These are phyloP conservation scores for Raphanus sativus DNA, from an alignment of 345 rosid genomes.

Conservation along the genomic window DNA sequence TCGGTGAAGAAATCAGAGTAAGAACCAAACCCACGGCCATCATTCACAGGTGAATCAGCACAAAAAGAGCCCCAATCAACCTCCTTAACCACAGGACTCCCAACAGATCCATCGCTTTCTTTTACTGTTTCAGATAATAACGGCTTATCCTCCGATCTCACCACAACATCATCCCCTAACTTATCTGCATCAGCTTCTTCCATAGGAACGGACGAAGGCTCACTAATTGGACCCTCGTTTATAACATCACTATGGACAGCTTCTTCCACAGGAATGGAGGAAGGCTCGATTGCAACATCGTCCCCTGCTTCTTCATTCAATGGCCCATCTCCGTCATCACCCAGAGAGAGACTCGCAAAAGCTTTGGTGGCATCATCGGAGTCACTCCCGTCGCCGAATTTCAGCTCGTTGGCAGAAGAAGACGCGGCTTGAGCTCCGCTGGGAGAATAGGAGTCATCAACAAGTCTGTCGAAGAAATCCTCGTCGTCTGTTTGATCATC, in stretches of 20 bases:
- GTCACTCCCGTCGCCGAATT: conserved; percentile 43
- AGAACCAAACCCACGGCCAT: conserved; percentile 60
- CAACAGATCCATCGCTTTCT: conserved; percentile 40
- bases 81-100: conserved; percentile 64
- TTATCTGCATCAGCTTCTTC: conserved; percentile 26
- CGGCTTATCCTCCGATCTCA: conserved; percentile 27
- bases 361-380: conserved; percentile 58
- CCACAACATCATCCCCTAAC: conserved; percentile 29
- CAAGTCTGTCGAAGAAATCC: conserved; percentile 95
- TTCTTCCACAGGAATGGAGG: conserved; percentile 25
- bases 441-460: conserved; percentile 56
- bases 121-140: conserved; percentile 19
- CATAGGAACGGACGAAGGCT: conserved; percentile 18
- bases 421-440: conserved; percentile 21
- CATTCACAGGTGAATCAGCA: conserved; percentile 57
- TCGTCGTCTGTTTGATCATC: conserved; percentile 98
- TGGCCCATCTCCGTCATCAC: conserved; percentile 37
- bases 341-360: conserved; percentile 56
- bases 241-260: conserved; percentile 32
- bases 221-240: conserved; percentile 22
- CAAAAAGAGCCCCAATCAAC: conserved; percentile 86
- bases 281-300: conserved; percentile 32
- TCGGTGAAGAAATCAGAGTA: conserved; percentile 74
- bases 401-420: conserved; percentile 25
- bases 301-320: conserved; percentile 34